Evolutionary conservation across 2,329 filamentous ascomycete genomes (phyloP).

Genomic region (Grosmannia clavigera): DNA sequence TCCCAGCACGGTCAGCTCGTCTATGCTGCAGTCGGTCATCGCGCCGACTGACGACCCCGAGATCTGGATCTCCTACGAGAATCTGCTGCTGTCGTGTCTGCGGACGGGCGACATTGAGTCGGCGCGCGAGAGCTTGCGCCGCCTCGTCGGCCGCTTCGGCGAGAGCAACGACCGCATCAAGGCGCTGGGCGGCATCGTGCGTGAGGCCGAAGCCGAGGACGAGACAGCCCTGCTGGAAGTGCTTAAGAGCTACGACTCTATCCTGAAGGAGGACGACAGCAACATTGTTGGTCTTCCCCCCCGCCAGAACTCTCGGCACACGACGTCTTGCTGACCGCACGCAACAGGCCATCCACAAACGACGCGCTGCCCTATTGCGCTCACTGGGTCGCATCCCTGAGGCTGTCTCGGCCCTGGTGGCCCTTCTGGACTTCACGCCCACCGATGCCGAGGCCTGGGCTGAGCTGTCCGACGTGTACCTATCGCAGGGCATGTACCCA

Average conservation of each 20-base stretch:
- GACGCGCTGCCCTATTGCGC: constrained; percentile 66
- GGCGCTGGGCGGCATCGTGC: constrained; percentile 68
- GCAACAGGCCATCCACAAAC: constrained; percentile 66
- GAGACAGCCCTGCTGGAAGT: constrained; percentile 54
- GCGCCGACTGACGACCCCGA: constrained; percentile 58
- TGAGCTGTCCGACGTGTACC: constrained; percentile 80
- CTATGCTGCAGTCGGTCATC: constrained; percentile 39
- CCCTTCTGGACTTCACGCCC: constrained; percentile 69
- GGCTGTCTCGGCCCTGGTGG: constrained; percentile 60
- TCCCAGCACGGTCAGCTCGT: constrained; percentile 41
- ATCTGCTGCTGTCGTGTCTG: constrained; percentile 72
- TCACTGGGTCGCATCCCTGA: constrained; percentile 59
- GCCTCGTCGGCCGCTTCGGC: constrained; percentile 71
- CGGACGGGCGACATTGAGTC: constrained; percentile 71
- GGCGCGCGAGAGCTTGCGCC: constrained; percentile 62
- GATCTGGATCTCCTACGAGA: constrained; percentile 77
- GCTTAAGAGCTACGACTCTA: constrained; percentile 64
- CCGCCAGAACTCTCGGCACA: not conserved
- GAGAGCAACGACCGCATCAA: constrained; percentile 73
- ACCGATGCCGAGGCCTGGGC: constrained; percentile 91
- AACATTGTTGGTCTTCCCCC: constrained; percentile 54
- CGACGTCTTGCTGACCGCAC: not conserved
- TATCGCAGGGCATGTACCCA: constrained; percentile 61
- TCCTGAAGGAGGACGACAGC: constrained; percentile 59
- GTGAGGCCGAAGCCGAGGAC: constrained; percentile 65